These are phyloP conservation scores for Cenchrus americanus DNA, from an alignment of 176 grass and related monocot genomes.

Conservation along the genomic window DNA sequence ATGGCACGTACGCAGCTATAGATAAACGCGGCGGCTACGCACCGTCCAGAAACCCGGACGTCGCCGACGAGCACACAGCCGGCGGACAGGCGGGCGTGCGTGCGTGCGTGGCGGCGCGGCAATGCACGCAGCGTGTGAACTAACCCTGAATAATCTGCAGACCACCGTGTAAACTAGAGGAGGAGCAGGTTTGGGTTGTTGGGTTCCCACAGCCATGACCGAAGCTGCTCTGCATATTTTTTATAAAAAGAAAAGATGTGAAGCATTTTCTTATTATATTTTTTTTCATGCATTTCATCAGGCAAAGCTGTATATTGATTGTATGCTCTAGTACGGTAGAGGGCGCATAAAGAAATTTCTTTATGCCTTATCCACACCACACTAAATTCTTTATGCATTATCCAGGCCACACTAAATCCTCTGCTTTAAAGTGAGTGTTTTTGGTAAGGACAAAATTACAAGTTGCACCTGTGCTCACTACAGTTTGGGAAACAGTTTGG, in stretches of 20 bases:
- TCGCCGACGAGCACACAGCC: too few relatives aligned
- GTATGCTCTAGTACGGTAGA: too few relatives aligned
- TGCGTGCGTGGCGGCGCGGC: too few relatives aligned
- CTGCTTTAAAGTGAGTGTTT: not conserved
- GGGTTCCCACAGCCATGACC: not conserved
- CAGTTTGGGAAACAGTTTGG: not conserved
- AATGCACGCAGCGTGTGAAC: not conserved
- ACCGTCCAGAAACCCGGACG: too few relatives aligned
- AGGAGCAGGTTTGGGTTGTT: not conserved
- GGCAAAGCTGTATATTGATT: too few relatives aligned
- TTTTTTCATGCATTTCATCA: not conserved
- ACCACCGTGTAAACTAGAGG: too few relatives aligned
- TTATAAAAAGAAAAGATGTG: not conserved
- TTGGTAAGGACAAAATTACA: not conserved
- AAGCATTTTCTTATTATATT: too few relatives aligned
- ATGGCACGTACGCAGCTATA: too few relatives aligned
- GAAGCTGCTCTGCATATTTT: not conserved
- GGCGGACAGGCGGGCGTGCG: too few relatives aligned
- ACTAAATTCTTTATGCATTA: not conserved
- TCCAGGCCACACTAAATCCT: not conserved
- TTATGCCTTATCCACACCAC: too few relatives aligned
- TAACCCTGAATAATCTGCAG: not conserved
- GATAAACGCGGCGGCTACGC: too few relatives aligned
- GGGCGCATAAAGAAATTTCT: too few relatives aligned
- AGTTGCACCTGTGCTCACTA: not conserved